These are phyloP conservation scores for Tylopilus balloui DNA, from an alignment of 768 basidiomycete species.

Conservation along the genomic window DNA sequence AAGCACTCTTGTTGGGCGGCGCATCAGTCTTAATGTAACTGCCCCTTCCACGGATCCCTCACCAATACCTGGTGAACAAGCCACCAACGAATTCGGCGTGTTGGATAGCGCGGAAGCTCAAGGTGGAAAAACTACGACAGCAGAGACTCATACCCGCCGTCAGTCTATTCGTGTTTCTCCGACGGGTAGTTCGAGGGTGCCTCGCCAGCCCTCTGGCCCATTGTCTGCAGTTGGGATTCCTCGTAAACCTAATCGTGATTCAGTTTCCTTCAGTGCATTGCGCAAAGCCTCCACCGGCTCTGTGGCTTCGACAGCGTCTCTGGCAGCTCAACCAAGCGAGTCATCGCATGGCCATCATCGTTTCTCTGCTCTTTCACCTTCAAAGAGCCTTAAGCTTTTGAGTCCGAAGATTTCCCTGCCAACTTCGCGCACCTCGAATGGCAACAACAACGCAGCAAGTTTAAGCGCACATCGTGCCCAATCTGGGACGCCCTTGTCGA, in stretches of 20 bases:
- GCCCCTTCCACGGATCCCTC: constrained; percentile 62
- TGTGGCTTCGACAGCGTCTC: constrained; percentile 61
- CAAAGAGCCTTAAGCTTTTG: constrained; percentile 76
- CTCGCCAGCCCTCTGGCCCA: constrained; percentile 57
- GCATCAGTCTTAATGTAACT: constrained; percentile 60
- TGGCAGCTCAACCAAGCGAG: constrained; percentile 41
- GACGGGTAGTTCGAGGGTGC: constrained; percentile 52
- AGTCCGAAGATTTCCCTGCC: constrained; percentile 72
- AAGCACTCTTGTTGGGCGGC: constrained; percentile 47
- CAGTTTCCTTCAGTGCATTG: constrained; percentile 69
- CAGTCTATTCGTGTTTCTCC: constrained; percentile 65
- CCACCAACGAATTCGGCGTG: constrained; percentile 76
- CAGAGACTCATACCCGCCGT: constrained; percentile 41
- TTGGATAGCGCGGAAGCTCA: constrained; percentile 57
- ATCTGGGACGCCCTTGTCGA: constrained; percentile 62
- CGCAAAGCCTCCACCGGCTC: constrained; percentile 84
- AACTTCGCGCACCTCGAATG: constrained; percentile 50
- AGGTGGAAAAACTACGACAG: constrained; percentile 35
- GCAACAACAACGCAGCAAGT: constrained; percentile 32
- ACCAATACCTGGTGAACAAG: constrained; percentile 45
- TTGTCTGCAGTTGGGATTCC: constrained; percentile 44
- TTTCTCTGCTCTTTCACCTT: constrained; percentile 81
- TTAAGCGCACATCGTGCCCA: constrained; percentile 45
- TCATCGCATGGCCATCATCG: constrained; percentile 49
- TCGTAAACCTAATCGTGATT: constrained; percentile 73